Evolutionary conservation across 257 asterid species (phyloP), one percentile per base, ranked within the genome.

Genomic region (Lantana camara): DNA sequence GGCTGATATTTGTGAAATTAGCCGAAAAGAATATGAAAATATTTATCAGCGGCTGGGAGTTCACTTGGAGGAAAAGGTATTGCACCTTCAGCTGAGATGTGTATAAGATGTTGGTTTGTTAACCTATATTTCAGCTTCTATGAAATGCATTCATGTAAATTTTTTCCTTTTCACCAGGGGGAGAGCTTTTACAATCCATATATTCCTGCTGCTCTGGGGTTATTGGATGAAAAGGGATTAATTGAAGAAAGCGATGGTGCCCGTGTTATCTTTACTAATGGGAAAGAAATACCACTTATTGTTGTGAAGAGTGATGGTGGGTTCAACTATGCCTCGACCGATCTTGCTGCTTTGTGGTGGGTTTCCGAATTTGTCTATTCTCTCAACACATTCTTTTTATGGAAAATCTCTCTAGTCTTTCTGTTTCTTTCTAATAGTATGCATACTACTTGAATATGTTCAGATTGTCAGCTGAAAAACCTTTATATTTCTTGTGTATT

Each of bases 231-330:
- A 56, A 56, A 82, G 74, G 95, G 93, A 51, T 79, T 90, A 64
- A 82, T 90, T 68, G 88, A 81, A 80, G 97, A 90, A 70, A 87
- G 96, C 67, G 83, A 93, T 74, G 99, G 99, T 10, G 99, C 99
- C 22, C 94, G 92, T 34, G 97, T 90, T 59, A 93, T 93, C 76
- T 90, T 71, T 79, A 92, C 87, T 66, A 83, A 88, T 79, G 97
- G 95, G 48, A 79, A 84, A 75, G 75, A 70, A 3, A 81, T 83
- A 35, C 97, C 99, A 23, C 88, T 93, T 60, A 93, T 93, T 55
- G 99, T 93, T 65, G 89, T 93, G 73, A 90, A 93, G 85, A 85
- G 71, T 48, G 99, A 93, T 71, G 99, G 99, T 75, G 97, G 97
- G 50, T 93, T 37, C 77, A 93, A 90, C 75, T 93, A 93, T 69